These are phyloP conservation scores for Termitomyces sp. DNA, from an alignment of 768 basidiomycete species.

Conservation along the genomic window DNA sequence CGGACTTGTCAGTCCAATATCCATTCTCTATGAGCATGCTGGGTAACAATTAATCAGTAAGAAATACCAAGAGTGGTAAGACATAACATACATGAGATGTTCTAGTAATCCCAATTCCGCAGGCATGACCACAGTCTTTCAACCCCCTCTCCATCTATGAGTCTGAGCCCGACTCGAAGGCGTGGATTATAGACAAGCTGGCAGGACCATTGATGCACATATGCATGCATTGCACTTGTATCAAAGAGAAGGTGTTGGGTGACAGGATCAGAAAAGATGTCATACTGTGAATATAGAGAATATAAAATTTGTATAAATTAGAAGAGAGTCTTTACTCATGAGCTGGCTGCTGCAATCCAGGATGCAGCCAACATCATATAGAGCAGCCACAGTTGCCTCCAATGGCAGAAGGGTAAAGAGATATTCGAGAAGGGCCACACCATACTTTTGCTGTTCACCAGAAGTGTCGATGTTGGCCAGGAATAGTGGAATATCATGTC, in stretches of 20 bases:
- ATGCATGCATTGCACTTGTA: background rate
- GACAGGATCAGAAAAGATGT: background rate
- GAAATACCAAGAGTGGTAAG: slow-evolving; percentile 14
- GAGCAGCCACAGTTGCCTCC: slow-evolving; percentile 18
- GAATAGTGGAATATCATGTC: slow-evolving; percentile 32
- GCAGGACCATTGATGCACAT: background rate
- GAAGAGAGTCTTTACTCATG: no score
- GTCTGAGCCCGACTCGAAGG: background rate
- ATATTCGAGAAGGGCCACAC: slow-evolving; percentile 28
- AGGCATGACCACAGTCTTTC: slow-evolving; percentile 25
- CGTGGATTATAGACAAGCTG: background rate
- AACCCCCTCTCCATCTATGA: background rate
- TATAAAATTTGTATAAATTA: no score
- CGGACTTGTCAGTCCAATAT: no score
- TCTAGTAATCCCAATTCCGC: slow-evolving; percentile 11
- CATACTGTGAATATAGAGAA: background rate
- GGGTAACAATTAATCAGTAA: no score
- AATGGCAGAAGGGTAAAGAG: slow-evolving; percentile 26
- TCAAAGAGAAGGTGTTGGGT: no score
- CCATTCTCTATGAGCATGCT: background rate
- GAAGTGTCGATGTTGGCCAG: slow-evolving; percentile 36
- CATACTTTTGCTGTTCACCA: slow-evolving; percentile 35
- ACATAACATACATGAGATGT: slow-evolving; percentile 19
- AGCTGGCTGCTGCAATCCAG: slow-evolving; percentile 21
- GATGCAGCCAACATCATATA: slow-evolving; percentile 34